Conservation (phyloP, 345 rosid genomes). For the Citrus glauca region DNA sequence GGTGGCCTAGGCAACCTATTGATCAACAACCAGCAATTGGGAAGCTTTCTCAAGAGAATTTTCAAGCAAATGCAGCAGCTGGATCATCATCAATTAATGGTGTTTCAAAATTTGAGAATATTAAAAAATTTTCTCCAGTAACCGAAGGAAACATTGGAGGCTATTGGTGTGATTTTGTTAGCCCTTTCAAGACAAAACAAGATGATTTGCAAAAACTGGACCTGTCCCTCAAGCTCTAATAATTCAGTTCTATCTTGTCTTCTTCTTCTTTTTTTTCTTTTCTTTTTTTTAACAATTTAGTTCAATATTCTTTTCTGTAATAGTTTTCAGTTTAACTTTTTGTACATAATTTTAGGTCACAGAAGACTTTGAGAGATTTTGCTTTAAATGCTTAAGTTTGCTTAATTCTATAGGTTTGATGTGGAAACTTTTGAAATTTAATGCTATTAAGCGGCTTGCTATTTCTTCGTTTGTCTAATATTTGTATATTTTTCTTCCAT, state of each 20-base stretch:
- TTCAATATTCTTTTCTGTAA: background rate
- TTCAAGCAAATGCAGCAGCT: background rate
- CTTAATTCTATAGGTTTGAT: constrained; percentile 1
- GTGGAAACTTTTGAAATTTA: constrained; percentile 4
- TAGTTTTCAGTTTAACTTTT: constrained; percentile 5
- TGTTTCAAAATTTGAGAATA: constrained; percentile 32
- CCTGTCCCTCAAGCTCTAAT: constrained; percentile 87
- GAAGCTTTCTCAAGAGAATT: constrained; percentile 27
- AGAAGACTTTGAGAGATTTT: constrained; percentile 10
- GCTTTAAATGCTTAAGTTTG: constrained; percentile 8
- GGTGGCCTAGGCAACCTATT: constrained; percentile 37
- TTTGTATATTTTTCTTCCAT: background rate
- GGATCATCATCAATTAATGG: constrained; percentile 28
- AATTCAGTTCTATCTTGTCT: background rate
- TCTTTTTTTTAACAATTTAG: background rate
- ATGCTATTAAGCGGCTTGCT: background rate
- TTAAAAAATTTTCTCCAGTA: constrained; percentile 32
- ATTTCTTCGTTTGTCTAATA: background rate
- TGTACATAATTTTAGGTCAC: constrained; percentile 29
- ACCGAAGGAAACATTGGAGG: constrained; percentile 26
- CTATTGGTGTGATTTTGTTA: constrained; percentile 40
- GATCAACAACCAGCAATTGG: constrained; percentile 47
- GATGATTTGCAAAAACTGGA: constrained; percentile 75
- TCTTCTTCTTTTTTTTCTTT: too few species aligned
- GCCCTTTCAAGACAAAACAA: constrained; percentile 45